These are phyloP conservation scores for Hypsizygus marmoreus DNA, from an alignment of 768 basidiomycete species.

Conservation along the genomic window DNA sequence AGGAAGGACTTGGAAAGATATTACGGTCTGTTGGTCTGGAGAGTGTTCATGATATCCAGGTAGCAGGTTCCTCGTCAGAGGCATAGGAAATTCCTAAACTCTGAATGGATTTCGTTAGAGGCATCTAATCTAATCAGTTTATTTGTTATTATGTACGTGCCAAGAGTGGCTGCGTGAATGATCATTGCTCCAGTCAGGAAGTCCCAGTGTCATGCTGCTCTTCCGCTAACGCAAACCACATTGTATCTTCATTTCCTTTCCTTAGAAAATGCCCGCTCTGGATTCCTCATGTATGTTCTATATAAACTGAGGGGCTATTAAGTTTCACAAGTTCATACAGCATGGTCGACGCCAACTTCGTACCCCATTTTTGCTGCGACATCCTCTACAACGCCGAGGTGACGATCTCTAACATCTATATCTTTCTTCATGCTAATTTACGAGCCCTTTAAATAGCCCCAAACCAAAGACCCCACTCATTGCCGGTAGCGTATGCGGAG, in stretches of 20 bases:
- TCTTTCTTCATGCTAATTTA: background rate
- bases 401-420: no score
- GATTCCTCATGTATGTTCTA: conserved; percentile 4
- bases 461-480: conserved; percentile 62
- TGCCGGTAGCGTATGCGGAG: conserved; percentile 60
- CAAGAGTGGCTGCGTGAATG: no score
- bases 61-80: conserved; percentile 41
- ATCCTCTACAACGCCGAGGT: conserved; percentile 14
- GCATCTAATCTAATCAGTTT: conserved; percentile 14
- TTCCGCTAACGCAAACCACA: no score
- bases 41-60: conserved; percentile 69
- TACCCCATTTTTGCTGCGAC: conserved; percentile 10
- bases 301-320: background rate
- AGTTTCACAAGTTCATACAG: background rate
- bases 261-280: conserved; percentile 12
- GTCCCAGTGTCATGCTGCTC: no score
- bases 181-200: no score
- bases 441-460: conserved; percentile 33
- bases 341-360: conserved; percentile 2
- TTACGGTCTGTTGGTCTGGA: conserved; percentile 63
- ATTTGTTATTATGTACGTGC: conserved; percentile 11
- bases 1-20: conserved; percentile 63
- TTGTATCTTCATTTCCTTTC: no score
- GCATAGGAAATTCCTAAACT: conserved; percentile 4
- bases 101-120: background rate